Base-by-base conservation (phyloP, 768 basidiomycete genomes). In the Phlegmacium glaucopus region DNA sequence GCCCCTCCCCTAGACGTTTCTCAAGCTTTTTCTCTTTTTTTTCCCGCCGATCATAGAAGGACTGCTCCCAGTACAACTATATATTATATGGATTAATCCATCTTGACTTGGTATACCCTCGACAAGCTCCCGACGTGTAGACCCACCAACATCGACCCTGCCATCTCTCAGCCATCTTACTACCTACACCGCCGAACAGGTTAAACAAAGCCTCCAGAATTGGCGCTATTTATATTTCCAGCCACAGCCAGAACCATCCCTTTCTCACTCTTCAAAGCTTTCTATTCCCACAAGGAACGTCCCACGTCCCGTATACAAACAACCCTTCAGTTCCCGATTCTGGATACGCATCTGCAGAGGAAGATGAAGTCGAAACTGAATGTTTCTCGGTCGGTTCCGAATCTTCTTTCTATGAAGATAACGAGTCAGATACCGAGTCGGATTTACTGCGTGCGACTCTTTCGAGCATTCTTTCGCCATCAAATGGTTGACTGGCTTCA, bases 331-430 rank as follows among this genome's bases (percentile, higher is more conserved):
- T 79, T 3, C 81, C 82, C 1, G 87, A 90, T 63, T 89, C 87
- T 9, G 88, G 88, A 29, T 90, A 90, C 52, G 88, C 85, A 5
- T 87, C 85, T 34, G 84, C 82, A 18, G 83, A 82, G 42, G 82
- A 80, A 41, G 80, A 82, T 1, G 78, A 77, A 1, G 74, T 73
- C 1, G 65, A 66, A 3, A 61, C 62, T 1, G 67, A 64, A 6
- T 50, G 49, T 15, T 51, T 41, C n/a, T n/a, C n/a, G 17, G 45
- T 48, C 45, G 35, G 44, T 44, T 25, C 41, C 22, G 48, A 37
- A 40, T 47, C 17, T 40, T 52, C n/a, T n/a, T n/a, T 52, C 13
- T 50, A 41, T 26, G 36, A 26, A 28, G 61, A 61, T 7, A 53
- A 60, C 2, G 56, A 65, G 15, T 46, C 40, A 28, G 56, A 65